phyloP scores from a whole-genome alignment of 164 flowering plant species.

The Piper betle region DNA sequence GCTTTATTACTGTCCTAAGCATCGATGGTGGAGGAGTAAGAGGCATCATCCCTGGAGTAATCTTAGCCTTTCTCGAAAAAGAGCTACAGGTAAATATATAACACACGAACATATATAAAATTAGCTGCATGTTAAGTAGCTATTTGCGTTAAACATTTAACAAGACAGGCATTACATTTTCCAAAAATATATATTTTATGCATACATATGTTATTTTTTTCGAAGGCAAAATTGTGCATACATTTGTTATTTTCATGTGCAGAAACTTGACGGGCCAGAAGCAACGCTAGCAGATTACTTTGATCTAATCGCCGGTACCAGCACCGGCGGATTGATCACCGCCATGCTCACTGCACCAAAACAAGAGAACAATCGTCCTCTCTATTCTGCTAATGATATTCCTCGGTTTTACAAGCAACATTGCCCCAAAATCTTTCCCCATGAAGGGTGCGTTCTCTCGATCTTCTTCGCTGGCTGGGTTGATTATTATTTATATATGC shows the following conservation, averaged over 20 bases:
- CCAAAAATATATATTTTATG: too few relatives aligned
- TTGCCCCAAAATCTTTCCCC: slow-evolving; percentile 7
- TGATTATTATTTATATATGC: not conserved
- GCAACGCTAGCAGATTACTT: slow-evolving; percentile 8
- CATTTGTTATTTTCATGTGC: not conserved
- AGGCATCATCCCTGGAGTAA: not conserved
- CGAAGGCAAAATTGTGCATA: too few relatives aligned
- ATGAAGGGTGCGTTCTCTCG: not conserved
- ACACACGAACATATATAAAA: not conserved
- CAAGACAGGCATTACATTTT: too few relatives aligned
- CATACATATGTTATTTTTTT: too few relatives aligned
- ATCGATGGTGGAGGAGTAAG: slow-evolving; percentile 5
- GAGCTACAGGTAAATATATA: not conserved
- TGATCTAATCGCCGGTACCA: slow-evolving; percentile 9
- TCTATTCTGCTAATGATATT: slow-evolving; percentile 10
- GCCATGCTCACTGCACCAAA: slow-evolving; percentile 7
- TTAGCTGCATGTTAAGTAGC: not conserved
- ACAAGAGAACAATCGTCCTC: slow-evolving; percentile 6
- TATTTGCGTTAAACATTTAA: too few relatives aligned
- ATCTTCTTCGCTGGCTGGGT: not conserved
- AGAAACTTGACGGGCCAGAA: slow-evolving; percentile 6
- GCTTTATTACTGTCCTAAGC: slow-evolving; percentile 2
- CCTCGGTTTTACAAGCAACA: slow-evolving; percentile 3
- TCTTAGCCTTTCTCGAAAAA: slow-evolving; percentile 2
- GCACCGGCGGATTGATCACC: slow-evolving; percentile 11